A percentile compares a stretch with the other conserved stretches of the same genome.
Conservation (phyloP, 2,329 filamentous ascomycete species). For the Camptophora hylomeconis region DNA sequence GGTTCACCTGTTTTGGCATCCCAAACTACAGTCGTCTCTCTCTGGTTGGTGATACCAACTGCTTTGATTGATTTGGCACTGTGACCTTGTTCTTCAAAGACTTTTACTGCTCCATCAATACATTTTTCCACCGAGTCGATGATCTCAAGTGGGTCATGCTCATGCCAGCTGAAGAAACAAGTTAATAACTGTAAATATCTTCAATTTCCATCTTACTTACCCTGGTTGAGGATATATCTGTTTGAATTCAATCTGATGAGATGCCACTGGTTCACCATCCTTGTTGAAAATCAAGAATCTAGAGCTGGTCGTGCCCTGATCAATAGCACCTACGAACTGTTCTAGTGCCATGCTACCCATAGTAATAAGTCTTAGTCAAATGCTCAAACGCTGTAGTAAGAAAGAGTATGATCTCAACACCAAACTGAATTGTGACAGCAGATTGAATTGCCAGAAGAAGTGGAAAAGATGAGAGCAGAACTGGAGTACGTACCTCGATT, state of each 20-base stretch:
- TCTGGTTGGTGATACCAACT: constrained; percentile 80
- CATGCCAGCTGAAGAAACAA: constrained; percentile 64
- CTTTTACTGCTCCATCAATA: constrained; percentile 60
- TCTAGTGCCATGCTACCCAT: constrained; percentile 25
- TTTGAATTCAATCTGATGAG: constrained; percentile 75
- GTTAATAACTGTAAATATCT: too few species aligned
- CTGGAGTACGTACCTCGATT: too few species aligned
- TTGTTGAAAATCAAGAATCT: constrained; percentile 84
- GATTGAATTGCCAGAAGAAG: too few species aligned
- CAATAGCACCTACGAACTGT: constrained; percentile 74
- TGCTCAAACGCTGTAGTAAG: too few species aligned
- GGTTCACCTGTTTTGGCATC: constrained; percentile 68
- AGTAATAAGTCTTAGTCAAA: too few species aligned
- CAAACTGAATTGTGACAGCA: too few species aligned
- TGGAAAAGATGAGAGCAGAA: too few species aligned
- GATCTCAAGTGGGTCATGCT: constrained; percentile 71
- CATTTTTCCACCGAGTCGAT: constrained; percentile 63
- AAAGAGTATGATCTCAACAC: too few species aligned
- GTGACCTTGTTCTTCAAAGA: constrained; percentile 60
- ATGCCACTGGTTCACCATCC: constrained; percentile 61
- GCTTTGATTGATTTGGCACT: constrained; percentile 55
- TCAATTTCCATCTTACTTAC: constrained; percentile 47
- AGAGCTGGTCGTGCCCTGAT: constrained; percentile 81
- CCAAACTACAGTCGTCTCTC: constrained; percentile 80
- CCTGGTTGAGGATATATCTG: constrained; percentile 77